Conservation (phyloP, 352 stramenopile species). For the Phytopythium mirpurense region DNA sequence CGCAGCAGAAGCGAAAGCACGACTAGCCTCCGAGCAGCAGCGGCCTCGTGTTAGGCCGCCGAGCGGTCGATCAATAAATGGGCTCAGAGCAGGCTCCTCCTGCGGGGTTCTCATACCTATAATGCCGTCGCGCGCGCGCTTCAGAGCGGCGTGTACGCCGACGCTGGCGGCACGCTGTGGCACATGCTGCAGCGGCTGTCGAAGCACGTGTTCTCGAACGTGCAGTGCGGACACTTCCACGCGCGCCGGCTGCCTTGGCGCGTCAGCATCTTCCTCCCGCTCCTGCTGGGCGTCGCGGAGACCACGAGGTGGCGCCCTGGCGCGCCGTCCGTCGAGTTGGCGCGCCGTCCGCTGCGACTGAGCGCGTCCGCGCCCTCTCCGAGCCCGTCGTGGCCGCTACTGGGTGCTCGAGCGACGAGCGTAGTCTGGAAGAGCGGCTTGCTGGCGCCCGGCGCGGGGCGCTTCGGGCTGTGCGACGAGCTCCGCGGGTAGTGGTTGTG, state of each 20-base stretch:
- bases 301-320: background rate
- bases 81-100: background rate
- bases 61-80: background rate
- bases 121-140: background rate
- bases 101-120: background rate
- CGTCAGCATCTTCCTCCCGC: slow-evolving; percentile 24
- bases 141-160: slow-evolving; percentile 15
- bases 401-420: slow-evolving; percentile 12
- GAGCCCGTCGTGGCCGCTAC: background rate
- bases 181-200: slow-evolving; percentile 69
- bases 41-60: background rate
- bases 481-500: slow-evolving; percentile 31
- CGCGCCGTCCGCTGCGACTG: background rate
- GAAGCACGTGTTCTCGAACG: slow-evolving; percentile 74
- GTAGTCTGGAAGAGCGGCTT: slow-evolving; percentile 36
- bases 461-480: slow-evolving; percentile 25
- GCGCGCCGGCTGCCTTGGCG: slow-evolving; percentile 26
- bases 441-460: slow-evolving; percentile 14
- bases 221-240: slow-evolving; percentile 59
- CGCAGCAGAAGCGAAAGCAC: background rate
- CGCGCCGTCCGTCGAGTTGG: background rate
- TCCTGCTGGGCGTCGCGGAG: background rate
- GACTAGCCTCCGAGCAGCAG: background rate
- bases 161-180: slow-evolving; percentile 22
- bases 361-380: background rate